Evolutionary conservation across 306 rosid species (phyloP), one percentile per base, ranked within the genome.

Genomic region (Parietaria judaica): DNA sequence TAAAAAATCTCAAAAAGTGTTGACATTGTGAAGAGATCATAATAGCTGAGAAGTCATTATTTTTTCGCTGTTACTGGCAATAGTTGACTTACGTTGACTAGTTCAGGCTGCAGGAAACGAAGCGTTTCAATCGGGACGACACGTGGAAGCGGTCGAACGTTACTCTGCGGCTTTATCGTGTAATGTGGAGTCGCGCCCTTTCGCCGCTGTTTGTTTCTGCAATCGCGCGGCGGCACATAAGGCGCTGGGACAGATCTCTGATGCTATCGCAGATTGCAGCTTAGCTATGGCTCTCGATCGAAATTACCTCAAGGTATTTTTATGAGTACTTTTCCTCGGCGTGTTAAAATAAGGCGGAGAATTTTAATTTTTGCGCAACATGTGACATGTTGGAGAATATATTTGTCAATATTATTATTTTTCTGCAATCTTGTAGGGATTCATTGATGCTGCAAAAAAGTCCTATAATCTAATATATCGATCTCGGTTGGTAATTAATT

Each of bases 181-280:
- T 68, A 86, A 82, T 76, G 81, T 76, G 52, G 96, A 88, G 81
- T 88, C 99, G 36, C 87, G 84, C 47, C 88, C 94, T 57, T 88
- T 92, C 66, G 71, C 95, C 56, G 94, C 96, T 60, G 87, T 92
- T 71, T 88, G 96, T 73, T 88, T 86, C 54, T 92, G 95, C 81
- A 92, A 88, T 78, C 99, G 99, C 41, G 99, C 99, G 36, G 95
- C 99, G 38, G 95, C 99, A 58, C 80, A 84, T 75, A 92, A 86
- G 84, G 96, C 85, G 17, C 67, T 80, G 69, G 96, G 95, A 61
- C 99, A 92, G 77, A 82, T 88, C 54, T 81, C 80, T 6, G 95
- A 92, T 74, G 99, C 95, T 58, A 82, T 88, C 71, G 90, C 99
- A 9, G 99, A 92, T 79, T 92, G 96, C 79, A 80, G 88, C 80